phyloP scores from a whole-genome alignment of 495 filamentous ascomycete species.

The Clavariopsis aquatica region DNA sequence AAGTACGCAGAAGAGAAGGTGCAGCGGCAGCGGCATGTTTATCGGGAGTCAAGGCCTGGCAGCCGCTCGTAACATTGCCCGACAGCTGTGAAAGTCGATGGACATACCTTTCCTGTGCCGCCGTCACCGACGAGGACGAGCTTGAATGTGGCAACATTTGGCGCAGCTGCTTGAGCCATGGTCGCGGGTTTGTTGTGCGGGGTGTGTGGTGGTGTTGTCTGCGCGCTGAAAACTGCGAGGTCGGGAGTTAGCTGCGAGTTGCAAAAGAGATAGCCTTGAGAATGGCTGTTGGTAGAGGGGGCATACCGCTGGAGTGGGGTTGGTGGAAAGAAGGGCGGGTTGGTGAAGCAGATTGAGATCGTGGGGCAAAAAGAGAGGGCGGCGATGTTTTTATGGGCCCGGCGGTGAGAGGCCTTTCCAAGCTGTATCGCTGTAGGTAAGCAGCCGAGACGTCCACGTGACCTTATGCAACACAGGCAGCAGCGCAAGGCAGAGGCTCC shows the following conservation, averaged over 20 bases:
- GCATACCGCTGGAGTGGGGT: slow-evolving; percentile 7
- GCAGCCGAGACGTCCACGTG: slow-evolving; percentile 11
- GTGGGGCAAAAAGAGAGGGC: slow-evolving; percentile 35
- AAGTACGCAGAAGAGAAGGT: not conserved
- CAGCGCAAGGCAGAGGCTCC: slow-evolving; percentile 29
- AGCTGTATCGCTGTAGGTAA: slow-evolving; percentile 5
- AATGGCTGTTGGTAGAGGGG: not conserved
- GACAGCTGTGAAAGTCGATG: not conserved
- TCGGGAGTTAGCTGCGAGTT: slow-evolving; percentile 16
- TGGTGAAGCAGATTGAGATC: slow-evolving; percentile 23
- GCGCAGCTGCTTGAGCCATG: slow-evolving; percentile 49
- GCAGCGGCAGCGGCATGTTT: slow-evolving; percentile 23
- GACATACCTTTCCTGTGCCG: slow-evolving; percentile 95
- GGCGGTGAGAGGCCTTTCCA: slow-evolving; percentile 22
- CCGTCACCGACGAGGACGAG: slow-evolving; percentile 99
- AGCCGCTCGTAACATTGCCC: not conserved
- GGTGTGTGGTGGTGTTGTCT: slow-evolving; percentile 38
- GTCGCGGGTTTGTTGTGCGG: slow-evolving; percentile 40
- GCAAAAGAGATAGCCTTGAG: not conserved
- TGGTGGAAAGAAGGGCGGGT: slow-evolving; percentile 10
- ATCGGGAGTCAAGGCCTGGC: slow-evolving; percentile 3
- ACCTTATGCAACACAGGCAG: slow-evolving; percentile 16
- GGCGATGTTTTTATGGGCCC: slow-evolving; percentile 32
- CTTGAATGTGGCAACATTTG: slow-evolving; percentile 82
- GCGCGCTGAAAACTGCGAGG: slow-evolving; percentile 26